A percentile compares a stretch with the other conserved stretches of the same genome.
These are phyloP conservation scores for Cadophora luteo-olivacea DNA, from an alignment of 2,329 filamentous ascomycete species.

Conservation along the genomic window DNA sequence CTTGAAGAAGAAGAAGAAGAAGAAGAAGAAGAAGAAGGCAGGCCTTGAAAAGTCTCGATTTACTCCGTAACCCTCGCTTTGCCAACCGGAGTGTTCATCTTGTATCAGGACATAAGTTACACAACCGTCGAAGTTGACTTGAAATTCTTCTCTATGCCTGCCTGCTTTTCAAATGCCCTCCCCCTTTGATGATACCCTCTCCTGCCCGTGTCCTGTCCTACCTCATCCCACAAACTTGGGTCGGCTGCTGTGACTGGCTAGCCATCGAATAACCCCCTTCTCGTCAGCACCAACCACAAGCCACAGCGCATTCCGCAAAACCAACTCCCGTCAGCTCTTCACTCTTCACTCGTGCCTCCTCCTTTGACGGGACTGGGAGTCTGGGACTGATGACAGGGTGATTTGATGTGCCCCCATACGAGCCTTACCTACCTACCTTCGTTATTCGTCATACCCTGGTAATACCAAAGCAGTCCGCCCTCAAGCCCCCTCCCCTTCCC, in stretches of 20 bases:
- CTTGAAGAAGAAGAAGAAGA: neutral
- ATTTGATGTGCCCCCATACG: neutral
- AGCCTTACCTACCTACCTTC: neutral
- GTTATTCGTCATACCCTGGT: neutral
- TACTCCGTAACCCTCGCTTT: neutral
- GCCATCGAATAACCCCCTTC: neutral
- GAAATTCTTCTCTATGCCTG: neutral
- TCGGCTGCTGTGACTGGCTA: neutral
- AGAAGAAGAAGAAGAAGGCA: neutral
- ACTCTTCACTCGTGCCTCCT: neutral
- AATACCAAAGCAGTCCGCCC: neutral
- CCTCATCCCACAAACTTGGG: slow-evolving; percentile 1
- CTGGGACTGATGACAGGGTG: neutral
- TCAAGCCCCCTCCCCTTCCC: neutral
- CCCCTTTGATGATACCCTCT: neutral
- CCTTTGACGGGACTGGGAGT: neutral
- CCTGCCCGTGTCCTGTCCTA: neutral
- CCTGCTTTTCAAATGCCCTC: neutral
- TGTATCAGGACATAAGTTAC: neutral
- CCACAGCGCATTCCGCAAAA: neutral
- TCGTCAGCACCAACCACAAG: slow-evolving; percentile 4
- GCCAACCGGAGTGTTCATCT: neutral
- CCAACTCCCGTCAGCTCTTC: slow-evolving; percentile 14
- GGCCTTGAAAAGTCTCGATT: neutral
- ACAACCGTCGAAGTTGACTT: neutral